Evolutionary conservation across 192 early-diverging fungal genomes (phyloP), one percentile per base, ranked within the genome.

Genomic region (Coemansia guatemalensis): DNA sequence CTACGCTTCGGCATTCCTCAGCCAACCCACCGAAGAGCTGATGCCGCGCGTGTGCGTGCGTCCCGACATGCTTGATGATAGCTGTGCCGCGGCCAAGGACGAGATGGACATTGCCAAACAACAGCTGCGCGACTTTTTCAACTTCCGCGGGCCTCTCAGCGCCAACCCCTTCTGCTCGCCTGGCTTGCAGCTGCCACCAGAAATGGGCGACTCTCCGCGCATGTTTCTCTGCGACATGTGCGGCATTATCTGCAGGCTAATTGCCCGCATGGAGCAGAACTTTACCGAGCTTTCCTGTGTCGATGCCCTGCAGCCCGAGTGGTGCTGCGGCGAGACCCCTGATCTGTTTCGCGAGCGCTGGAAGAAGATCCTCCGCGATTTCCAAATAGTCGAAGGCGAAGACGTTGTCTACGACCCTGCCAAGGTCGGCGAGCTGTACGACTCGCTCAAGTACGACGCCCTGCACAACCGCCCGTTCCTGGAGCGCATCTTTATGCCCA

Each of bases 391-490:
- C 49, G 65, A 71, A 8, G 26, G 60, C 11, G 58, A 60, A 18
- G 2, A 64, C 68, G 61, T 77, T 62, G 22, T 82, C 83, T 88
- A 85, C 67, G 89, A 91, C 59, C 92, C 94, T 0, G 90, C 92
- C 30, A 94, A 94, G 68, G 87, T 94, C 6, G 93, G 93, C 14
- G 92, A 95, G 65, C 81, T 98, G 6, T 96, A 97, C 66, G 96
- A 99, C 68, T 95, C 95, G 30, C 75, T 97, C 22, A 99, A 99
- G 67, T 97, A 95, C 64, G 96, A 99, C 64, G 88, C 95, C n/a
- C 70, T 99, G 48, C 96, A 99, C 68, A 99, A 99, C 68, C 87
- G 96, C 21, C 71, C 78, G 26, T 96, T 95, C 68, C 62, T 94
- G 23, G 88, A 94, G 48, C 85, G 84, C 53, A 90, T 87, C 47